Conservation (phyloP, 768 basidiomycete species). For the Suillus discolor region DNA sequence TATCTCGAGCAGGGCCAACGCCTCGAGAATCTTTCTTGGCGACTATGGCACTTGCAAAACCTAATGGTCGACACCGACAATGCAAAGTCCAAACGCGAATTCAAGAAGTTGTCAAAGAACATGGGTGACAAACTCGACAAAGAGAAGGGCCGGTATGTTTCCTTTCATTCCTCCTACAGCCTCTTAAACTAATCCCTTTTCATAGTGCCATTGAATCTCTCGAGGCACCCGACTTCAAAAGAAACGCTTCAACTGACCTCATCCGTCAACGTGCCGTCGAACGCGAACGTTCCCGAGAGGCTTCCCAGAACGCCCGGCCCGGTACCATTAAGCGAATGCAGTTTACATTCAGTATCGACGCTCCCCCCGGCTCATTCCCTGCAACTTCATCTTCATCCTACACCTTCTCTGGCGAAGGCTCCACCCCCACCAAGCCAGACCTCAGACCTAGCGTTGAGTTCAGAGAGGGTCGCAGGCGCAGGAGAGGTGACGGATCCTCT, state of each 20-base stretch:
- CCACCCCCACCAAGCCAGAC: conserved; percentile 60
- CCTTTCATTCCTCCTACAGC: conserved; percentile 10
- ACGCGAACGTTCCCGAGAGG: conserved; percentile 79
- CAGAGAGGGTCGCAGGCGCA: conserved; percentile 47
- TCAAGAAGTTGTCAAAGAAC: conserved; percentile 83
- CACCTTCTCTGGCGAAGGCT: conserved; percentile 6
- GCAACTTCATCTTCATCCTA: conserved; percentile 9
- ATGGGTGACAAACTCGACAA: conserved; percentile 94
- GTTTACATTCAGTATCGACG: conserved; percentile 86
- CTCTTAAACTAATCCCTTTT: conserved; percentile 18
- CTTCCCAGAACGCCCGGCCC: conserved; percentile 58
- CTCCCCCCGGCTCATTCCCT: conserved; percentile 37
- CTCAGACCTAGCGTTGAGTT: conserved; percentile 67
- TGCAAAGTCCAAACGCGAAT: conserved; percentile 83
- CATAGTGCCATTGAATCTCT: conserved; percentile 82
- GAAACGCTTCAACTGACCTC: conserved; percentile 77
- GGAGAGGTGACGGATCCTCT: conserved; percentile 30
- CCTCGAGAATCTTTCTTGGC: conserved; percentile 91
- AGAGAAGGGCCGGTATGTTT: conserved; percentile 83
- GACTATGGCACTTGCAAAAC: conserved; percentile 90
- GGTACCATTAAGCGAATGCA: conserved; percentile 88
- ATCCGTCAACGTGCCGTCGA: conserved; percentile 80
- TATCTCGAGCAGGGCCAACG: conserved; percentile 90
- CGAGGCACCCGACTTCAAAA: conserved; percentile 80
- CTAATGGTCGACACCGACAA: conserved; percentile 92